Evolutionary conservation across 2,329 filamentous ascomycete genomes (phyloP).

Genomic region (Pestalotiopsis sp.): DNA sequence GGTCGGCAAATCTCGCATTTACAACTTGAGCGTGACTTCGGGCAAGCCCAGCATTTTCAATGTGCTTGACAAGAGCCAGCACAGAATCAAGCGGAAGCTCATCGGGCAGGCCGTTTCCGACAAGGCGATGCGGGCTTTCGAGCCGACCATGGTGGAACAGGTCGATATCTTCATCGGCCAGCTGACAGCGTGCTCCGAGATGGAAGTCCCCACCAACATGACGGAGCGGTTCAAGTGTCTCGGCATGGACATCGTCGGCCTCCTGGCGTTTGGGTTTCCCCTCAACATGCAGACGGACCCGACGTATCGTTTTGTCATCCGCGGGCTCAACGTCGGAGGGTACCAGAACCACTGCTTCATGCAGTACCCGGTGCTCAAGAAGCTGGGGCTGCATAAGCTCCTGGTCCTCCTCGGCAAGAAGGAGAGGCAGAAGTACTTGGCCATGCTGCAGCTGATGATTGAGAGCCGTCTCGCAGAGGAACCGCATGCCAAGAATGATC

Average conservation of each 20-base stretch:
- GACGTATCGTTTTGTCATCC: constrained; percentile 12
- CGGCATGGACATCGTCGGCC: constrained; percentile 19
- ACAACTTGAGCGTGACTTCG: constrained; percentile 15
- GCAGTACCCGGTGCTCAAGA: neutral
- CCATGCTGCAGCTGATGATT: constrained; percentile 20
- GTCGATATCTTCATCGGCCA: constrained; percentile 8
- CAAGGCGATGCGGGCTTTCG: constrained; percentile 6
- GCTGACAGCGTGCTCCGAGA: constrained; percentile 8
- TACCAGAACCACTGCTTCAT: neutral
- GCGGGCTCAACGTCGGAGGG: neutral
- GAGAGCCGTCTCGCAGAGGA: constrained; percentile 15
- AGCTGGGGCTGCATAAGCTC: neutral
- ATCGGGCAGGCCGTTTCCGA: constrained; percentile 6
- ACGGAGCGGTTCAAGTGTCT: constrained; percentile 14
- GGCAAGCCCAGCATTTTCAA: constrained; percentile 16
- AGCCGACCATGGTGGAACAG: constrained; percentile 5
- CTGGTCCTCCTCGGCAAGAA: neutral
- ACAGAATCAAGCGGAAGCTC: constrained; percentile 6
- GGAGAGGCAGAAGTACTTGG: neutral
- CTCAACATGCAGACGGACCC: constrained; percentile 20
- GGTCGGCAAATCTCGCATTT: constrained; percentile 19
- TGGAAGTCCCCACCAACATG: constrained; percentile 17
- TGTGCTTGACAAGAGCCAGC: constrained; percentile 3
- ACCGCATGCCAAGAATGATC: constrained; percentile 13
- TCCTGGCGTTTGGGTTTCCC: constrained; percentile 21